Conservation (phyloP, 164 flowering plant genomes). For the Malania oleifera region DNA sequence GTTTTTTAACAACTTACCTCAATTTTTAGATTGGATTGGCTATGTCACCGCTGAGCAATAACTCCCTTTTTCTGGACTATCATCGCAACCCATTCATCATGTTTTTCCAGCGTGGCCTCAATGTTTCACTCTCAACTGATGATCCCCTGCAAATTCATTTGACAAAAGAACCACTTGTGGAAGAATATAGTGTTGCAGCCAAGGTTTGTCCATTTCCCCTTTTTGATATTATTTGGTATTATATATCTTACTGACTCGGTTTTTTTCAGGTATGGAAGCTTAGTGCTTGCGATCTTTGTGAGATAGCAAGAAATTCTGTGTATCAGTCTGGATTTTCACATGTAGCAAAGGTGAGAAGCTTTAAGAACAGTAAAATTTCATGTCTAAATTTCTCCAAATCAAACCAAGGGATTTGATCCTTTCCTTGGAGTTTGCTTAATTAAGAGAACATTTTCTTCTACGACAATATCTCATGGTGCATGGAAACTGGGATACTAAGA, state of each 20-base stretch:
- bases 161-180: conserved; percentile 70
- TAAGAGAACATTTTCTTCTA: too few species aligned
- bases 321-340: conserved; percentile 74
- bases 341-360: conserved; percentile 40
- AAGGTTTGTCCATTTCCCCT: conserved; percentile 24
- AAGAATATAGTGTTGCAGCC: conserved; percentile 76
- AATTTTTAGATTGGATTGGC: conserved; percentile 51
- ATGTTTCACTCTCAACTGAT: conserved; percentile 71
- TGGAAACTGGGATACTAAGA: too few species aligned
- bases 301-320: conserved; percentile 72
- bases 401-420: too few species aligned
- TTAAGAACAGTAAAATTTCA: not conserved
- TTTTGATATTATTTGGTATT: not conserved
- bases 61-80: conserved; percentile 63
- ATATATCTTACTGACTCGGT: not conserved
- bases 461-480: too few species aligned
- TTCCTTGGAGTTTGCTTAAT: too few species aligned
- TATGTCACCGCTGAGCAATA: conserved; percentile 77
- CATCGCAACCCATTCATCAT: conserved; percentile 60
- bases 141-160: conserved; percentile 78
- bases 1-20: too few species aligned
- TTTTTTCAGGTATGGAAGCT: conserved; percentile 68
- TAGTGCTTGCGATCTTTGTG: conserved; percentile 67
- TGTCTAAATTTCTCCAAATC: too few species aligned
- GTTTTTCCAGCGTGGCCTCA: conserved; percentile 68